Evolutionary conservation across 306 rosid species (phyloP).

Genomic region (Delonix regia): DNA sequence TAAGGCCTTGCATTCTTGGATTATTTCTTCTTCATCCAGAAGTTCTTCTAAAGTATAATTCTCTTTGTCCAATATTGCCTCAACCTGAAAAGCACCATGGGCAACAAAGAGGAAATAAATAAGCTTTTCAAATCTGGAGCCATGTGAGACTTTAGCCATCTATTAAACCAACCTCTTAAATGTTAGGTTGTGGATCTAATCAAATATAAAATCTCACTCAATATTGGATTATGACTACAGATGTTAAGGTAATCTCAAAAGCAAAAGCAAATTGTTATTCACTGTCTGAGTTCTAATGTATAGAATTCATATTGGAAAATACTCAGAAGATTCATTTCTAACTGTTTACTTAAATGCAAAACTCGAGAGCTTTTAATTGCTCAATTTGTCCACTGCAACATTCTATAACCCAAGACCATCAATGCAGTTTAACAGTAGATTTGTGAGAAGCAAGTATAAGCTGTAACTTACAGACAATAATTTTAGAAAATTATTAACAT

Average conservation of each 20-base stretch:
- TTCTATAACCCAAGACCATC: neutral
- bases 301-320: neutral
- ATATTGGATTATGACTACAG: neutral
- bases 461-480: slow-evolving; percentile 1
- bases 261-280: slow-evolving; percentile 3
- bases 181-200: neutral
- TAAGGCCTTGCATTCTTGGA: slow-evolving; percentile 97
- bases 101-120: slow-evolving; percentile 24
- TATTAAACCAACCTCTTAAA: neutral
- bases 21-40: slow-evolving; percentile 93
- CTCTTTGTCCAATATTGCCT: slow-evolving; percentile 82
- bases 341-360: neutral
- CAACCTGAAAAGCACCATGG: slow-evolving; percentile 60
- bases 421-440: neutral
- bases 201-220: neutral
- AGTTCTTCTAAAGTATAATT: slow-evolving; percentile 90
- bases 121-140: neutral
- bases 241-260: slow-evolving; percentile 19
- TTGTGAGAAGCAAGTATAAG: neutral
- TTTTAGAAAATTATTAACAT: slow-evolving; percentile 15
- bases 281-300: slow-evolving; percentile 30
- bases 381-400: neutral
- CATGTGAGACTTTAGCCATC: neutral
- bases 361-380: neutral
- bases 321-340: neutral